A percentile compares a stretch with the other conserved stretches of the same genome.
These are phyloP conservation scores for Yamadazyma conglobata DNA, from an alignment of 1,139 yeast species.

Conservation along the genomic window DNA sequence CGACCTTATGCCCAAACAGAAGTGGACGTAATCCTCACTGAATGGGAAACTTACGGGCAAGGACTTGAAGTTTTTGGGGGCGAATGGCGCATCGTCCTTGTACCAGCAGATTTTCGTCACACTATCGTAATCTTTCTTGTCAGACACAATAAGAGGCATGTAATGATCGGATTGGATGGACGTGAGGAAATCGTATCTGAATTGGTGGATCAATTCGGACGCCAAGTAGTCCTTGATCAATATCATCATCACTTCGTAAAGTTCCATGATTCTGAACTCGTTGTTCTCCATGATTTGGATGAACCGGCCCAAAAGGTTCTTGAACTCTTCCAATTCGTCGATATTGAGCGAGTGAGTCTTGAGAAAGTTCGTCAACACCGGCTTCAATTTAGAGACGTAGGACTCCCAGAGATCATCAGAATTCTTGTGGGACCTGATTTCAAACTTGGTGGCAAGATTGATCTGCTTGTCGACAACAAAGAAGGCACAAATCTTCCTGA, in stretches of 20 bases:
- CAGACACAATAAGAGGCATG: slow-evolving; percentile 76
- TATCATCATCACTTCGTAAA: slow-evolving; percentile 60
- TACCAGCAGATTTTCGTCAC: slow-evolving; percentile 71
- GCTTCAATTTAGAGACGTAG: slow-evolving; percentile 55
- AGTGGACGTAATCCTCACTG: slow-evolving; percentile 82
- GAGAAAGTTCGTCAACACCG: slow-evolving; percentile 43
- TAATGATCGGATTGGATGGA: slow-evolving; percentile 78
- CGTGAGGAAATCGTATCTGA: slow-evolving; percentile 57
- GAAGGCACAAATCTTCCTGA: slow-evolving; percentile 70
- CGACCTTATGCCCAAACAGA: slow-evolving; percentile 71
- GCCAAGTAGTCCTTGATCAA: slow-evolving; percentile 62
- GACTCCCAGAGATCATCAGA: slow-evolving; percentile 81
- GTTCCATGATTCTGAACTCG: slow-evolving; percentile 55
- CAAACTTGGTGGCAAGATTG: slow-evolving; percentile 53
- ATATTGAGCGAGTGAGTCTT: slow-evolving; percentile 27
- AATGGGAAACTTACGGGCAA: slow-evolving; percentile 83
- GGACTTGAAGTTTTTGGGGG: slow-evolving; percentile 30
- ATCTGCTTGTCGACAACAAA: slow-evolving; percentile 72
- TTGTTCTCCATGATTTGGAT: slow-evolving; percentile 75
- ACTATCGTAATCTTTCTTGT: slow-evolving; percentile 56
- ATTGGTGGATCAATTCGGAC: slow-evolving; percentile 50
- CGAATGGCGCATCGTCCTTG: slow-evolving; percentile 47
- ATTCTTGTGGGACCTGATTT: slow-evolving; percentile 51
- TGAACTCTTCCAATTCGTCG: slow-evolving; percentile 34
- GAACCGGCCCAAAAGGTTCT: slow-evolving; percentile 67